Conservation (phyloP, 768 basidiomycete species). For the Phylloporus sp. region DNA sequence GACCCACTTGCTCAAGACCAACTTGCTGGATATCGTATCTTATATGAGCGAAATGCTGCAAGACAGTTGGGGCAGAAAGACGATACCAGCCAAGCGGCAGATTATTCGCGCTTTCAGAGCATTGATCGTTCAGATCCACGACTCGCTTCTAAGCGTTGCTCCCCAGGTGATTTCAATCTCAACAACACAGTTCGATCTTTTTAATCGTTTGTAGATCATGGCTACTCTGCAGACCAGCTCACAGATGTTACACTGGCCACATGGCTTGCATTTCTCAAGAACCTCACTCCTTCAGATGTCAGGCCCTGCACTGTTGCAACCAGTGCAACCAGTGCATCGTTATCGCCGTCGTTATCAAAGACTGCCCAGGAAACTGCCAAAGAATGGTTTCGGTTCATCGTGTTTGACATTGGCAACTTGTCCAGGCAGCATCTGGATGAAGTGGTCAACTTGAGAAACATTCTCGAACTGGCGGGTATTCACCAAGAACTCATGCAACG, state of each 20-base stretch:
- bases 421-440: slow-evolving; percentile 63
- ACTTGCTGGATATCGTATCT: slow-evolving; percentile 83
- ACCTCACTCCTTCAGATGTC: slow-evolving; percentile 63
- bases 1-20: slow-evolving; percentile 59
- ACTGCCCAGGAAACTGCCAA: slow-evolving; percentile 51
- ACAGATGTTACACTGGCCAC: slow-evolving; percentile 74
- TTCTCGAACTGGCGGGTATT: slow-evolving; percentile 58
- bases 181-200: slow-evolving; percentile 1
- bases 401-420: slow-evolving; percentile 56
- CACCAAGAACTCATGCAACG: slow-evolving; percentile 40
- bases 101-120: slow-evolving; percentile 77
- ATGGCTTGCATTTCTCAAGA: slow-evolving; percentile 75
- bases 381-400: slow-evolving; percentile 63
- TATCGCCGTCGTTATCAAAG: slow-evolving; percentile 65
- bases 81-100: slow-evolving; percentile 62
- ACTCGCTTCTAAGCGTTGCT: slow-evolving; percentile 68
- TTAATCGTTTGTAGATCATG: slow-evolving; percentile 66
- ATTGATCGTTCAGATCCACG: slow-evolving; percentile 67
- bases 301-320: slow-evolving; percentile 85
- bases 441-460: slow-evolving; percentile 70
- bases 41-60: slow-evolving; percentile 84
- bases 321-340: slow-evolving; percentile 74
- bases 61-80: slow-evolving; percentile 76
- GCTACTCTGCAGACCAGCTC: slow-evolving; percentile 88
- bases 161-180: slow-evolving; percentile 67